Percentiles rank a stretch among this genome's conserved stretches.
Evolutionary conservation across 805 yeast species (phyloP).

Genomic region (Wilhelminamyces savonicus): DNA sequence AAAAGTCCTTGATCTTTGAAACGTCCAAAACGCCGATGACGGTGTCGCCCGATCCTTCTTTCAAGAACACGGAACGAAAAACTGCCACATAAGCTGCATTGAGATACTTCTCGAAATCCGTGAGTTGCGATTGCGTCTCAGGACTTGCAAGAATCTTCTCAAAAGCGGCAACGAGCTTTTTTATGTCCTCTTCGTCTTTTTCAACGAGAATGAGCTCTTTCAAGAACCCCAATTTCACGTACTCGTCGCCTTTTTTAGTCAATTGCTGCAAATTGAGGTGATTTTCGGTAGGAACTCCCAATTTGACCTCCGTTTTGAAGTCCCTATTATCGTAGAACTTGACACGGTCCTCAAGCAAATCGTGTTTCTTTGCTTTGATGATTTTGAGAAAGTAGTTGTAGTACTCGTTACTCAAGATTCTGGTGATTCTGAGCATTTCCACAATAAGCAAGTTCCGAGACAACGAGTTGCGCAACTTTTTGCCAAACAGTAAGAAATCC

Average conservation of each 20-base stretch:
- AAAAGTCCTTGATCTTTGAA: too few species aligned
- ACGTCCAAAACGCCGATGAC: too few species aligned
- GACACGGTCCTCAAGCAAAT: slow-evolving; percentile 7
- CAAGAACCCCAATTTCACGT: slow-evolving; percentile 30
- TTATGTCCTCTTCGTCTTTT: slow-evolving; percentile 18
- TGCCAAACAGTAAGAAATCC: slow-evolving; percentile 59
- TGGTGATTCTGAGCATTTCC: slow-evolving; percentile 25
- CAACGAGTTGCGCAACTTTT: slow-evolving; percentile 45
- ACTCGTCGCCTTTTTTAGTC: slow-evolving; percentile 11
- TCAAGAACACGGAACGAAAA: too few species aligned
- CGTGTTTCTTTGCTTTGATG: slow-evolving; percentile 8
- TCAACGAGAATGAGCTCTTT: slow-evolving; percentile 35
- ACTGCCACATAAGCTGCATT: too few species aligned
- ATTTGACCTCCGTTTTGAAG: slow-evolving; percentile 45
- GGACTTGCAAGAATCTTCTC: slow-evolving; percentile 18
- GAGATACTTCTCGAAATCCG: slow-evolving; percentile 21
- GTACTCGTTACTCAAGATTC: slow-evolving; percentile 27
- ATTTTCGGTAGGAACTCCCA: slow-evolving; percentile 31
- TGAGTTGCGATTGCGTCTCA: slow-evolving; percentile 4
- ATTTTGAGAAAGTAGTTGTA: slow-evolving; percentile 18
- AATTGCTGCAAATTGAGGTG: too few species aligned
- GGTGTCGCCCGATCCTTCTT: too few species aligned
- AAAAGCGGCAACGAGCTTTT: slow-evolving; percentile 15
- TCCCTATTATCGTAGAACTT: slow-evolving; percentile 55
- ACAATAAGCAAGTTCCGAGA: slow-evolving; percentile 32